phyloP scores from a whole-genome alignment of 192 early-diverging fungal genomes.

The Coemansia sp. region DNA sequence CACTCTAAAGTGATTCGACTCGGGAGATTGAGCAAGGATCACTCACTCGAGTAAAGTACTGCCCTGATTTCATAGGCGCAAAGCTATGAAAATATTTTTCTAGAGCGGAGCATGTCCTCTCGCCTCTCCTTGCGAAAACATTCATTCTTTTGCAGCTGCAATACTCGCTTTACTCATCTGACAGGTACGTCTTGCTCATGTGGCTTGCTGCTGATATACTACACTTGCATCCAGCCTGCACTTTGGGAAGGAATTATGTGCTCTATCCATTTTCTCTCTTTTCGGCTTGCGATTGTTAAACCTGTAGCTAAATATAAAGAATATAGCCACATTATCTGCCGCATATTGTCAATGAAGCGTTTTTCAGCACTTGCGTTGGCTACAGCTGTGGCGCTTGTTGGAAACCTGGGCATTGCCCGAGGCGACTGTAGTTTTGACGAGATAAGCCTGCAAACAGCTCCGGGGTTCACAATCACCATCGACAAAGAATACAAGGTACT shows the following conservation, averaged over 20 bases:
- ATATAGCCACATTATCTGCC: neutral
- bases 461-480: conserved; percentile 47
- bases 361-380: neutral
- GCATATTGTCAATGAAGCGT: neutral
- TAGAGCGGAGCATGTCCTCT: neutral
- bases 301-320: neutral
- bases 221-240: neutral
- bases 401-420: conserved; percentile 4
- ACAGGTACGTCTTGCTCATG: conserved; percentile 4
- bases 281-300: neutral
- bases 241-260: neutral
- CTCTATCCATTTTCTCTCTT: neutral
- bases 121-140: neutral
- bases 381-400: conserved; percentile 8
- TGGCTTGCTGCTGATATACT: neutral
- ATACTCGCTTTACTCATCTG: neutral
- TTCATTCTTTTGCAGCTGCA: neutral
- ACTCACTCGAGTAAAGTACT: neutral
- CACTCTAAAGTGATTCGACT: neutral
- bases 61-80: neutral
- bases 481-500: conserved; percentile 53
- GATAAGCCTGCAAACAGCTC: conserved; percentile 22
- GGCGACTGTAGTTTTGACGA: conserved; percentile 41
- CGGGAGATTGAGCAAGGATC: neutral
- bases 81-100: conserved; percentile 1